phyloP scores from a whole-genome alignment of 768 basidiomycete genomes.

The Gautieria morchelliformis region DNA sequence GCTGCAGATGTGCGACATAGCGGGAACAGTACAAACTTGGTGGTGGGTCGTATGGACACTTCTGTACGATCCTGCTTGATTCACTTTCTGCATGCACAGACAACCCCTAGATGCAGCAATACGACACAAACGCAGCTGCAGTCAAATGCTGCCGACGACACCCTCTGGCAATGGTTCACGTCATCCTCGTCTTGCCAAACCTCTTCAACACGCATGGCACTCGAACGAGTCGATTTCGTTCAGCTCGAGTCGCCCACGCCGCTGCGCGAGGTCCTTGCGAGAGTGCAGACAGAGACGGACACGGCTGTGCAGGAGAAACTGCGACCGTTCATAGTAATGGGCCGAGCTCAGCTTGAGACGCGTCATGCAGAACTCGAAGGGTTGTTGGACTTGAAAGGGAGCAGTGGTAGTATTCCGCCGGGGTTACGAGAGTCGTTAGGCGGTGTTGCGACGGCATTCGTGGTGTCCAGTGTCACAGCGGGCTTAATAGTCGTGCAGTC shows the following conservation, averaged over 20 bases:
- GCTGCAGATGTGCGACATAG: slow-evolving; percentile 14
- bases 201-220: slow-evolving; percentile 9
- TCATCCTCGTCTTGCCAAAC: background rate
- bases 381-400: slow-evolving; percentile 47
- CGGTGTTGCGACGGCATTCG: slow-evolving; percentile 71
- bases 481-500: slow-evolving; percentile 67
- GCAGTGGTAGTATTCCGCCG: slow-evolving; percentile 31
- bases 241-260: slow-evolving; percentile 18
- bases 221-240: slow-evolving; percentile 23
- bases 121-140: slow-evolving; percentile 59
- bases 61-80: slow-evolving; percentile 35
- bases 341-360: slow-evolving; percentile 68
- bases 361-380: slow-evolving; percentile 63
- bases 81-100: no score
- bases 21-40: slow-evolving; percentile 37
- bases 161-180: slow-evolving; percentile 62
- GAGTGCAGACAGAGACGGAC: background rate
- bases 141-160: slow-evolving; percentile 77
- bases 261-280: slow-evolving; percentile 15
- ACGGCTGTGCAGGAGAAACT: slow-evolving; percentile 16
- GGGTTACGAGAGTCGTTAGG: slow-evolving; percentile 81
- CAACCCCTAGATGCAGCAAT: slow-evolving; percentile 22
- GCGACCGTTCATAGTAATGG: slow-evolving; percentile 54
- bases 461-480: slow-evolving; percentile 46
- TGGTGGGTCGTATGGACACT: slow-evolving; percentile 57